These are phyloP conservation scores for Zopfia rhizophila DNA, from an alignment of 2,329 filamentous ascomycete genomes.

Conservation along the genomic window DNA sequence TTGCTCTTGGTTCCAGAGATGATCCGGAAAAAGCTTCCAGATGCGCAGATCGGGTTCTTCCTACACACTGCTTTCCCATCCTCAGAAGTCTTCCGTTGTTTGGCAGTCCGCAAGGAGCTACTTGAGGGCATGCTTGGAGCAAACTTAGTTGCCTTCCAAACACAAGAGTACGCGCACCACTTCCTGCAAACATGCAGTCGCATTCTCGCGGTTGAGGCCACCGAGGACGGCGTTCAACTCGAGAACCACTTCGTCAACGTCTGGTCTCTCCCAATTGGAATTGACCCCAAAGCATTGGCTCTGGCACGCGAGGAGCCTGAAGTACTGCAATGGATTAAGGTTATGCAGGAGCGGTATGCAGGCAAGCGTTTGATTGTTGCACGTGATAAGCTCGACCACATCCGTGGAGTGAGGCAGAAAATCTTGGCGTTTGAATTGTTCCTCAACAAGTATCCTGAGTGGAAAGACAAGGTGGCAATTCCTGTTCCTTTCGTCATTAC, in stretches of 20 bases:
- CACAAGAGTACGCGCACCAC: constrained; percentile 90
- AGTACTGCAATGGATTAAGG: constrained; percentile 80
- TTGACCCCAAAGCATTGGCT: constrained; percentile 81
- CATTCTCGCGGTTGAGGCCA: constrained; percentile 88
- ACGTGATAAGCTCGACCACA: constrained; percentile 91
- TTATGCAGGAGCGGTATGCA: constrained; percentile 83
- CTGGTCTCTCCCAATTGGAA: constrained; percentile 85
- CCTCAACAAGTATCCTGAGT: constrained; percentile 91
- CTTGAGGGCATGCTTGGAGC: constrained; percentile 93
- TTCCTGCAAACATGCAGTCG: constrained; percentile 97
- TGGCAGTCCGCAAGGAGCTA: constrained; percentile 86
- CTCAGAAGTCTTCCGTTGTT: constrained; percentile 92
- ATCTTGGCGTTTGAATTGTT: constrained; percentile 92
- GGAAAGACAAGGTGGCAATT: constrained; percentile 73
- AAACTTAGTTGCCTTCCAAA: constrained; percentile 93
- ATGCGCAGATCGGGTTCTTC: constrained; percentile 96
- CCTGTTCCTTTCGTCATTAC: background rate
- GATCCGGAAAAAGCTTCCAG: constrained; percentile 88
- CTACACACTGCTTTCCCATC: constrained; percentile 95
- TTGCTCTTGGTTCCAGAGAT: constrained; percentile 87
- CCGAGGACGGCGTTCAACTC: constrained; percentile 85
- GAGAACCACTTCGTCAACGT: constrained; percentile 96
- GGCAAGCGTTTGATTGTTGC: constrained; percentile 92
- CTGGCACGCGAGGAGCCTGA: constrained; percentile 76
- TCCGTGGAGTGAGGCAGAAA: constrained; percentile 93